Evolutionary conservation across 2,329 filamentous ascomycete genomes (phyloP).

Genomic region (Botrytis sinoallii): DNA sequence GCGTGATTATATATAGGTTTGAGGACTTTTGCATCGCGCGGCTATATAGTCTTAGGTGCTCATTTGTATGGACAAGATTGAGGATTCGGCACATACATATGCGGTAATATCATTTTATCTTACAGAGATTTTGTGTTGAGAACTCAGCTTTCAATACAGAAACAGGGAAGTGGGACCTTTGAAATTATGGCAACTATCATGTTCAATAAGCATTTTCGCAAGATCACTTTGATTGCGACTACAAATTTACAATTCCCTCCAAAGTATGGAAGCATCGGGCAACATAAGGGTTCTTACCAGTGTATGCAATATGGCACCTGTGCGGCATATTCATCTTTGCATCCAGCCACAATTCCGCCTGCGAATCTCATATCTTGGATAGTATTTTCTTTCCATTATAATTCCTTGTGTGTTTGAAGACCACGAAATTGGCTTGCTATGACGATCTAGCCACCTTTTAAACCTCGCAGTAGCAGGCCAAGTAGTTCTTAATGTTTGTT

Average conservation of each 20-base stretch:
- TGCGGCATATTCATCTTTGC: background rate
- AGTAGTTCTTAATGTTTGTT: background rate
- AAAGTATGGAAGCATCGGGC: background rate
- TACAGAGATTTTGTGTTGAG: background rate
- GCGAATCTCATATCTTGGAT: background rate
- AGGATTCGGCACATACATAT: background rate
- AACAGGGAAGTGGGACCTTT: background rate
- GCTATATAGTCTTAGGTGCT: background rate
- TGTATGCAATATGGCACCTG: background rate
- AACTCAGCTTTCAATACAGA: background rate
- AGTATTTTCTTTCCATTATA: fast-evolving
- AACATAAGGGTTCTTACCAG: background rate
- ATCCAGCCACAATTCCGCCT: background rate
- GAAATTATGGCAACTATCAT: background rate
- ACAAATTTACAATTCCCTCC: background rate
- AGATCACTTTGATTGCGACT: background rate
- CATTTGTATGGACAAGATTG: background rate
- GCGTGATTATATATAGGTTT: background rate
- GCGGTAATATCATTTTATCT: background rate
- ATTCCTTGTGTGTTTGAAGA: background rate
- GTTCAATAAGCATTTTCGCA: background rate
- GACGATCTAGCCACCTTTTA: background rate
- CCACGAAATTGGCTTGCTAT: background rate
- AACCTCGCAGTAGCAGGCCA: background rate
- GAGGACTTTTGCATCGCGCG: background rate